Conservation (phyloP, 805 yeast genomes). For the Ogataea haglerorum region DNA sequence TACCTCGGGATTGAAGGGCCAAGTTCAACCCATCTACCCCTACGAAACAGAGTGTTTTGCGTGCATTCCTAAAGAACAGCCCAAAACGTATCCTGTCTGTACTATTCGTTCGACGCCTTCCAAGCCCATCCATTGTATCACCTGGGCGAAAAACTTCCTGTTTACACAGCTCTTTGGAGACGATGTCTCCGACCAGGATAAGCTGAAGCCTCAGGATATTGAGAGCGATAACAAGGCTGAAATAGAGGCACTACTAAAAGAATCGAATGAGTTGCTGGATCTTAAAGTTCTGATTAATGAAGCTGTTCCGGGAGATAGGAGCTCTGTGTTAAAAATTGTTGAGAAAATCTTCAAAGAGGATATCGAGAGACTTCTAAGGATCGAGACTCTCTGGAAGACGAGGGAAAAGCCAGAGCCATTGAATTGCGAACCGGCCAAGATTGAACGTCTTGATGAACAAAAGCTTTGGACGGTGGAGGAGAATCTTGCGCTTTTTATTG, state of each 20-base stretch:
- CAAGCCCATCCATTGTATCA: slow-evolving; percentile 91
- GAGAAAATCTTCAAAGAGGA: slow-evolving; percentile 68
- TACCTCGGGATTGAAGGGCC: slow-evolving; percentile 93
- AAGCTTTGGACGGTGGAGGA: slow-evolving; percentile 60
- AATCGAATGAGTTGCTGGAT: slow-evolving; percentile 60
- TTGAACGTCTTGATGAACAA: slow-evolving; percentile 32
- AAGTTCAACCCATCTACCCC: slow-evolving; percentile 87
- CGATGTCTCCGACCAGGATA: slow-evolving; percentile 29
- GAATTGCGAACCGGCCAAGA: slow-evolving; percentile 23
- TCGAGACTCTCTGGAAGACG: slow-evolving; percentile 76
- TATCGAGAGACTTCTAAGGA: slow-evolving; percentile 64
- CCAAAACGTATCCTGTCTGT: slow-evolving; percentile 92
- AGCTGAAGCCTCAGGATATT: slow-evolving; percentile 34
- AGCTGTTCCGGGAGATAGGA: slow-evolving; percentile 21
- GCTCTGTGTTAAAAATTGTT: slow-evolving; percentile 44
- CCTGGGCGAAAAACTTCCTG: slow-evolving; percentile 94
- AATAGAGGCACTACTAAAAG: slow-evolving; percentile 59
- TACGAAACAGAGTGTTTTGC: slow-evolving; percentile 87
- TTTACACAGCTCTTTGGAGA: slow-evolving; percentile 77
- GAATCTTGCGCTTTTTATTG: slow-evolving; percentile 55
- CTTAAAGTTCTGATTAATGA: slow-evolving; percentile 38
- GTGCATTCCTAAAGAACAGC: slow-evolving; percentile 82
- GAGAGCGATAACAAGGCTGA: slow-evolving; percentile 67
- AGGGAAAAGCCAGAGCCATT: slow-evolving; percentile 69
- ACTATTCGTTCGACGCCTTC: slow-evolving; percentile 97